phyloP scores from a whole-genome alignment of 2,329 filamentous ascomycete genomes.

The Trichophyton schoenleinii region DNA sequence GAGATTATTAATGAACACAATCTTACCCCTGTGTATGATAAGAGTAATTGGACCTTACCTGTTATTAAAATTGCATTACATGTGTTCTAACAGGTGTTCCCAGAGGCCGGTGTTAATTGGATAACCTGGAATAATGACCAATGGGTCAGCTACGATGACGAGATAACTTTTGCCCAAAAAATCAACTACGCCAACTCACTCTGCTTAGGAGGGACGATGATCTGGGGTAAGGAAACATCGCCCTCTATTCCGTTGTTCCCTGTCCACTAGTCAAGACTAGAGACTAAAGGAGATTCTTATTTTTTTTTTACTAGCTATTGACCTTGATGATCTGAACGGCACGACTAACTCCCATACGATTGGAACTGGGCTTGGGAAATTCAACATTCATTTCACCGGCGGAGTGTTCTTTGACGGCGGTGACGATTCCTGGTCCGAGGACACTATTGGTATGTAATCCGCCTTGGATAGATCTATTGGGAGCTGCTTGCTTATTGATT shows the following conservation, averaged over 20 bases:
- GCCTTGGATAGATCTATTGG: neutral
- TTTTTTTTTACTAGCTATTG: neutral
- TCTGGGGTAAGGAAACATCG: neutral
- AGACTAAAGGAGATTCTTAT: neutral
- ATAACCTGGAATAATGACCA: constrained; percentile 19
- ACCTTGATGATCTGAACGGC: neutral
- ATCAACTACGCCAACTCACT: constrained; percentile 20
- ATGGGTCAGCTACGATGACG: constrained; percentile 25
- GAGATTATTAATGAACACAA: neutral
- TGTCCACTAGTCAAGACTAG: neutral
- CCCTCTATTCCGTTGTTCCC: neutral
- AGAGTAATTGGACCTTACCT: constrained; percentile 14
- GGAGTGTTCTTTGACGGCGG: neutral
- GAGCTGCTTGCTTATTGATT: neutral
- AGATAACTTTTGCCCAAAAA: constrained; percentile 24
- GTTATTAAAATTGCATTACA: neutral
- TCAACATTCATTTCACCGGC: neutral
- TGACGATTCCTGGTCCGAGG: neutral
- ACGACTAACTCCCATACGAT: neutral
- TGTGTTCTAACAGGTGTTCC: neutral
- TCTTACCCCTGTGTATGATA: constrained; percentile 14
- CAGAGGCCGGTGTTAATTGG: constrained; percentile 14
- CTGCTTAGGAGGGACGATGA: constrained; percentile 21
- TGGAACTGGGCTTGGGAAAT: neutral
- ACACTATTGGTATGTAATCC: neutral